Percentiles rank a stretch among this genome's conserved stretches.
Conservation (phyloP, 2,329 filamentous ascomycete genomes). For the Alternaria solani region DNA sequence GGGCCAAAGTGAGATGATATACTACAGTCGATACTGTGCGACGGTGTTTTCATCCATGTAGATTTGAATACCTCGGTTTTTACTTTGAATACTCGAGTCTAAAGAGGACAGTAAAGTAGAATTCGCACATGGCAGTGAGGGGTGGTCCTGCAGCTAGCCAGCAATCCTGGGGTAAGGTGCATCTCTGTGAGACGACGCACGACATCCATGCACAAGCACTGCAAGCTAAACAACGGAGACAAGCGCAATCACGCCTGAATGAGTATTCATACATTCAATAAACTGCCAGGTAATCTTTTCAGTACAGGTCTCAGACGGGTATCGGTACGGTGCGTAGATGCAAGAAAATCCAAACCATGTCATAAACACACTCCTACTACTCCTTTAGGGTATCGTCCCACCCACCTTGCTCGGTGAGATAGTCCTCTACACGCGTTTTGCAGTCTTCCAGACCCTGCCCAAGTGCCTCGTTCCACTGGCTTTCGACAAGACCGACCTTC, state of each 20-base stretch:
- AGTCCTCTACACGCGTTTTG: slow-evolving; percentile 76
- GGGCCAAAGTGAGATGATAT: neutral
- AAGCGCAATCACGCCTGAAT: slow-evolving; percentile 9
- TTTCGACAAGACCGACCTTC: slow-evolving; percentile 88
- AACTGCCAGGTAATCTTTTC: slow-evolving; percentile 15
- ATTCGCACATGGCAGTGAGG: neutral
- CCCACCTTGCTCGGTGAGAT: slow-evolving; percentile 78
- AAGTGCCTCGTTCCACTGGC: slow-evolving; percentile 89
- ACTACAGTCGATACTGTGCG: neutral
- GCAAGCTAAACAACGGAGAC: neutral
- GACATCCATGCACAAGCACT: slow-evolving; percentile 6
- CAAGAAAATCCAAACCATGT: slow-evolving; percentile 28
- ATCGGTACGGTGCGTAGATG: slow-evolving; percentile 41
- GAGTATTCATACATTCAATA: slow-evolving; percentile 11
- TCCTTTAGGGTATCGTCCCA: slow-evolving; percentile 75
- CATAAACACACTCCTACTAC: slow-evolving; percentile 28
- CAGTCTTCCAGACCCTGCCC: slow-evolving; percentile 77
- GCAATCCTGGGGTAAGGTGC: neutral
- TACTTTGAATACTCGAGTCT: neutral
- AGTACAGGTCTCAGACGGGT: slow-evolving; percentile 40
- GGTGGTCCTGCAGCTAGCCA: neutral
- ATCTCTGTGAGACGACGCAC: slow-evolving; percentile 5
- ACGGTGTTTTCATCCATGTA: too few species aligned
- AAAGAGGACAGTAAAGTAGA: neutral
- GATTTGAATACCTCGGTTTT: neutral